Percentiles rank a stretch among this genome's conserved stretches.
phyloP scores from a whole-genome alignment of 768 basidiomycete species.

The Phlebiopsis flavidoalba region DNA sequence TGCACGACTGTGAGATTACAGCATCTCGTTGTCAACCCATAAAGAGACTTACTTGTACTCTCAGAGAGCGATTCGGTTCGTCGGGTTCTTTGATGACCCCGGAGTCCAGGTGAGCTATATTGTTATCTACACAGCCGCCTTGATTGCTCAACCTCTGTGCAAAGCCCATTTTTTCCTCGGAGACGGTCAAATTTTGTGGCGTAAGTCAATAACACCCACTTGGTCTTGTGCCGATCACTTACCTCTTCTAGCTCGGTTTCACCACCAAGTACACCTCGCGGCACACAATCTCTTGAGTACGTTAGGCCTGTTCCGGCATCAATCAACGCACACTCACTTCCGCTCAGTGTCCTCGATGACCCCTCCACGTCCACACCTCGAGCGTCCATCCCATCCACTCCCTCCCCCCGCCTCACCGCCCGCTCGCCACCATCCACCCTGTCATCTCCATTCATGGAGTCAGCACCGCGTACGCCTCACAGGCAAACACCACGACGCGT shows the following conservation, averaged over 20 bases:
- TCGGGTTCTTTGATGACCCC: constrained; percentile 21
- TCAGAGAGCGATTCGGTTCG: constrained; percentile 1
- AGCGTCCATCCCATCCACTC: constrained; percentile 9
- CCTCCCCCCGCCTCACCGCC: constrained; percentile 15
- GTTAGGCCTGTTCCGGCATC: not conserved
- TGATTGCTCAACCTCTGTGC: not conserved
- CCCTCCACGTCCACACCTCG: constrained; percentile 7
- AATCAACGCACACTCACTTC: not conserved
- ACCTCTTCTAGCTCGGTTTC: constrained; percentile 4
- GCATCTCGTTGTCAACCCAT: too few relatives aligned
- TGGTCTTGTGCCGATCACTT: not conserved
- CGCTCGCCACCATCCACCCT: constrained; percentile 19
- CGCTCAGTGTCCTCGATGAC: constrained; percentile 1
- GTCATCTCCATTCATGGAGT: constrained; percentile 28
- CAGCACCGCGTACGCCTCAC: constrained; percentile 11
- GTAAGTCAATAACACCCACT: constrained; percentile 1
- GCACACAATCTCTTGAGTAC: not conserved
- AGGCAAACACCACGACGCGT: constrained; percentile 10
- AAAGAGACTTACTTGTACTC: not conserved
- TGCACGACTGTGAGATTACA: not conserved
- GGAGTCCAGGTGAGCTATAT: constrained; percentile 22
- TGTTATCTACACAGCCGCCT: not conserved
- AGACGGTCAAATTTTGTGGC: constrained; percentile 5
- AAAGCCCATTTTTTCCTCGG: constrained; percentile 19
- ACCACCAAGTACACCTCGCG: constrained; percentile 8